Percentiles rank a stretch among this genome's conserved stretches.
Conservation (phyloP, 148 eudicot genomes). For the Rhododendron henanense region DNA sequence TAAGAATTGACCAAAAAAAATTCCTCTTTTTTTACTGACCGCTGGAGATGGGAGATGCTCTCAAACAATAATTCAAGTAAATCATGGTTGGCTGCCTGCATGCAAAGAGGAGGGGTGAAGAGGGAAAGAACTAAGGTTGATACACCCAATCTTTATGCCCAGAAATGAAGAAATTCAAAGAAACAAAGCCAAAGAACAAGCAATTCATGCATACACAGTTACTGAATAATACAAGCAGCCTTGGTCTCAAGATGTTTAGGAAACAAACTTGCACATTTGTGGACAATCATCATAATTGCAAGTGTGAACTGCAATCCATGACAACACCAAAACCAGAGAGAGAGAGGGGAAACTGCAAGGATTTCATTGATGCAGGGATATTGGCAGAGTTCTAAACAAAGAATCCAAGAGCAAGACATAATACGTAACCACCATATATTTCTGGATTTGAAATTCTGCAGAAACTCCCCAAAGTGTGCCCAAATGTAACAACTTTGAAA, state of each 20-base stretch:
- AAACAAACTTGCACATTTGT: background rate
- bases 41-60: background rate
- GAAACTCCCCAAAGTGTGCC: background rate
- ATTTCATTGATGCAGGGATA: background rate
- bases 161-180: background rate
- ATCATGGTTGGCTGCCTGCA: background rate
- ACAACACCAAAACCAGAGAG: background rate
- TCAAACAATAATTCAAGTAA: background rate
- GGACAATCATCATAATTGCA: background rate
- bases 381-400: background rate
- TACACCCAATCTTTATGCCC: background rate
- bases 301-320: background rate
- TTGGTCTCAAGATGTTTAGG: background rate
- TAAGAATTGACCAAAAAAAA: background rate
- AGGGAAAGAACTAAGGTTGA: background rate
- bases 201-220: background rate
- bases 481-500: background rate
- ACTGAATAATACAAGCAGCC: background rate
- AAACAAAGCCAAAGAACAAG: background rate
- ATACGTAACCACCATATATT: background rate
- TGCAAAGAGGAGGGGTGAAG: no score
- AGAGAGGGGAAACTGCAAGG: background rate
- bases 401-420: background rate
- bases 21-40: background rate
- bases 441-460: background rate